These are phyloP conservation scores for Mycena capillaripes DNA, from an alignment of 768 basidiomycete genomes.

Conservation along the genomic window DNA sequence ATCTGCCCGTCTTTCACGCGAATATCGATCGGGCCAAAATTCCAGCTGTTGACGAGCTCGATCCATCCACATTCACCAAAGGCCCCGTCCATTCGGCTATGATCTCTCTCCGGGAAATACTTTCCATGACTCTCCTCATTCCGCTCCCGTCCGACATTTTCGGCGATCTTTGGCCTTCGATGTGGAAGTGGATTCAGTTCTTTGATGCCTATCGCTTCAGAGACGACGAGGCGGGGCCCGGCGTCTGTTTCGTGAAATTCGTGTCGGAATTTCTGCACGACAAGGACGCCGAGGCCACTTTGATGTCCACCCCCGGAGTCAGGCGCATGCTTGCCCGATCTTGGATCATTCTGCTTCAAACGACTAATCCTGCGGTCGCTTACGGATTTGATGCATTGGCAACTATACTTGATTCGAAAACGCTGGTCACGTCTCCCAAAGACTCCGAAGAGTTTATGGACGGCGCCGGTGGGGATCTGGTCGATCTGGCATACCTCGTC, in stretches of 20 bases:
- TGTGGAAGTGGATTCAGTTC: background rate
- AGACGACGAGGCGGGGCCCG: background rate
- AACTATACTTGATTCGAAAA: background rate
- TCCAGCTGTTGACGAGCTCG: background rate
- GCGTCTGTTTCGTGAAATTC: background rate
- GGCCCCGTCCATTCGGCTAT: background rate
- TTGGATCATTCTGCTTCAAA: background rate
- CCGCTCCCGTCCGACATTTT: background rate
- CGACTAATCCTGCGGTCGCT: background rate
- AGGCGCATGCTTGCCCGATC: slow-evolving; percentile 2
- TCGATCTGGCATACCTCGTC: background rate
- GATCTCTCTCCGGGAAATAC: background rate
- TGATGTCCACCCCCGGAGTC: background rate
- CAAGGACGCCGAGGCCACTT: background rate
- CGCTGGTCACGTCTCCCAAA: background rate
- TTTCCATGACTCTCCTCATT: background rate
- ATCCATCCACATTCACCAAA: background rate
- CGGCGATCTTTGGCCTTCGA: background rate
- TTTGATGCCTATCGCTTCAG: background rate
- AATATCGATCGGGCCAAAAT: slow-evolving; percentile 1
- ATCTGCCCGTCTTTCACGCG: background rate
- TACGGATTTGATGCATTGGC: background rate
- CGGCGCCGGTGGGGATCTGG: background rate
- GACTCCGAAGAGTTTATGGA: background rate
- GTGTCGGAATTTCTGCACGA: too few species aligned